Conservation (phyloP, 306 rosid species). For the Abrus precatorius region DNA sequence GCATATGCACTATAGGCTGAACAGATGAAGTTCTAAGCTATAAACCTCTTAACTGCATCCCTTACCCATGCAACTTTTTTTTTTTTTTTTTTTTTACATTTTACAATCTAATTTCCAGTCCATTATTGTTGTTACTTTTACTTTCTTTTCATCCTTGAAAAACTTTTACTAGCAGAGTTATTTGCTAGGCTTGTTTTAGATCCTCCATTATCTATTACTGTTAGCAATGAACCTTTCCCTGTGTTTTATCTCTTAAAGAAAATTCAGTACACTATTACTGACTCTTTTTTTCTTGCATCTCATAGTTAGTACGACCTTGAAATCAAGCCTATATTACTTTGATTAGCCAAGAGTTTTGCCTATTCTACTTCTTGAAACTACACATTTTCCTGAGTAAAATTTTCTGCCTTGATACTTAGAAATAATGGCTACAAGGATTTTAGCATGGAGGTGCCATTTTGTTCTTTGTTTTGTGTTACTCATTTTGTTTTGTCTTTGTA, state of each 20-base stretch:
- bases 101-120: constrained; percentile 35
- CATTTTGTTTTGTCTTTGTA: constrained; percentile 9
- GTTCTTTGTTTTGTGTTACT: constrained; percentile 40
- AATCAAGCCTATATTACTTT: constrained; percentile 2
- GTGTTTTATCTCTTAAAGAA: background rate
- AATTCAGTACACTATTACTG: background rate
- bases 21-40: constrained; percentile 35
- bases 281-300: constrained; percentile 38
- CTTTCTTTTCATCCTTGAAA: constrained; percentile 3
- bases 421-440: constrained; percentile 37
- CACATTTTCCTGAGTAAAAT: constrained; percentile 14
- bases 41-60: constrained; percentile 34
- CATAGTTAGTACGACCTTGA: constrained; percentile 19
- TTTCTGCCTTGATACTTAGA: constrained; percentile 27
- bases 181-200: constrained; percentile 19
- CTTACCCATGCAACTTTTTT: background rate
- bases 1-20: constrained; percentile 38
- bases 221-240: background rate
- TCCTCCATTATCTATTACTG: background rate
- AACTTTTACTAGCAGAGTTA: background rate
- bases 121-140: constrained; percentile 7
- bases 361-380: constrained; percentile 36
- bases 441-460: background rate
- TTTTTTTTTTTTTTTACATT: background rate
- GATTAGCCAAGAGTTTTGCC: constrained; percentile 27